Base-by-base conservation (phyloP, 2,329 filamentous ascomycete species). In the Colletotrichum tabaci region DNA sequence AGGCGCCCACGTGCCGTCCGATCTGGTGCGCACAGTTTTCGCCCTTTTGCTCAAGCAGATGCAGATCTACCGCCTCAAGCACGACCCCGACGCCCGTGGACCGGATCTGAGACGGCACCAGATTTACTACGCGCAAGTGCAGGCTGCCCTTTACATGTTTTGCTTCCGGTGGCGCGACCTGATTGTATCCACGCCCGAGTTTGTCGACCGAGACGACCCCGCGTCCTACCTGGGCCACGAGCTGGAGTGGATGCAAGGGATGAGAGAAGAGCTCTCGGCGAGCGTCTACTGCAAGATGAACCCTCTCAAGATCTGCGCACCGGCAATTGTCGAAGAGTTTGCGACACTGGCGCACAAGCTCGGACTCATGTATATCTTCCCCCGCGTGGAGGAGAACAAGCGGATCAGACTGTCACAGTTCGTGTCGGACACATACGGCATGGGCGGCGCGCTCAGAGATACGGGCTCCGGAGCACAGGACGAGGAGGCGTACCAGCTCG, bases 141-240 rank as follows among this genome's bases (percentile, higher is more conserved):
- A 98, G 81, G 95, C 95, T 1, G 86, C 97, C 3, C 88, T 98
- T 30, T 98, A 98, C 84, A 96, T 97, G 71, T 98, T 97, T 79
- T 99, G 96, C 85, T 99, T 99, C 86, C 92, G 96, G 66, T 99
- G 96, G 96, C 92, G 94, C 73, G 96, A 98, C 78, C 87, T 99
- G 57, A 92, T 94, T 67, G 85, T 89, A 23, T 87, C 89, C 2
- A 88, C 88, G 4, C 85, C 89, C 1, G 87, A 91, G 71, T 85
- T 83, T 72, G 88, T 89, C 68, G 93, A 89, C 82, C 89, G 85
- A 74, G 92, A 89, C 70, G 90, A 92, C 72, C 84, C 86, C 13
- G 84, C 86, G 1, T 89, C 88, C 1, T 91, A 89, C 75, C 82
- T 91, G 21, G 88, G 91, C 3, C 90, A 92, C 75, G 93, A 97